These are phyloP conservation scores for Pouteria campechiana DNA, from an alignment of 179 eudicot species.

Conservation along the genomic window DNA sequence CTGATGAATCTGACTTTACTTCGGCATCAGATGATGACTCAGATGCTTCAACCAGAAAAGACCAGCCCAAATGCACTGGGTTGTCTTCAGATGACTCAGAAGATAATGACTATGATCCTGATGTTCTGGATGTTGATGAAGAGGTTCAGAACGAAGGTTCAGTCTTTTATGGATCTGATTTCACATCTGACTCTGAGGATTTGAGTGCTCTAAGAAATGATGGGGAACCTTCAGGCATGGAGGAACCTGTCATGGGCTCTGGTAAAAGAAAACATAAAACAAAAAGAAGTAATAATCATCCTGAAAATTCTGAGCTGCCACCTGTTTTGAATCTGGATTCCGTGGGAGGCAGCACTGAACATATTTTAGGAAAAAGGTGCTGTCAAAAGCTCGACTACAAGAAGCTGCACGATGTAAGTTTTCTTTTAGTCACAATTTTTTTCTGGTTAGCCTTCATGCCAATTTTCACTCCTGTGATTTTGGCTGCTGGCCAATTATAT, in stretches of 20 bases:
- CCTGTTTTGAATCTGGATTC: slow-evolving; percentile 25
- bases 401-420: slow-evolving; percentile 87
- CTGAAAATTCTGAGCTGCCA: slow-evolving; percentile 16
- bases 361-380: slow-evolving; percentile 37
- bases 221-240: slow-evolving; percentile 14
- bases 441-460: too few relatives aligned
- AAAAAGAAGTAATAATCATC: slow-evolving; percentile 3
- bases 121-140: slow-evolving; percentile 31
- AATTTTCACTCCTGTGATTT: too few relatives aligned
- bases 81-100: slow-evolving; percentile 91
- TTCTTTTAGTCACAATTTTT: too few relatives aligned
- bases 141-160: slow-evolving; percentile 45
- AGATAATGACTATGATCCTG: slow-evolving; percentile 86
- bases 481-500: too few relatives aligned
- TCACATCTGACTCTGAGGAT: slow-evolving; percentile 89
- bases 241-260: slow-evolving; percentile 2
- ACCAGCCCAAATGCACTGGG: slow-evolving; percentile 37
- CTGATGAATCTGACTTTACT: slow-evolving; percentile 48
- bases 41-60: slow-evolving; percentile 25
- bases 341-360: slow-evolving; percentile 23
- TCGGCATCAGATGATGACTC: slow-evolving; percentile 64
- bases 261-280: slow-evolving; percentile 2
- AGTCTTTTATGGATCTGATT: slow-evolving; percentile 64
- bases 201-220: slow-evolving; percentile 28
- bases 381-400: slow-evolving; percentile 83